phyloP scores from a whole-genome alignment of 306 rosid species.

The Psophocarpus tetragonolobus region DNA sequence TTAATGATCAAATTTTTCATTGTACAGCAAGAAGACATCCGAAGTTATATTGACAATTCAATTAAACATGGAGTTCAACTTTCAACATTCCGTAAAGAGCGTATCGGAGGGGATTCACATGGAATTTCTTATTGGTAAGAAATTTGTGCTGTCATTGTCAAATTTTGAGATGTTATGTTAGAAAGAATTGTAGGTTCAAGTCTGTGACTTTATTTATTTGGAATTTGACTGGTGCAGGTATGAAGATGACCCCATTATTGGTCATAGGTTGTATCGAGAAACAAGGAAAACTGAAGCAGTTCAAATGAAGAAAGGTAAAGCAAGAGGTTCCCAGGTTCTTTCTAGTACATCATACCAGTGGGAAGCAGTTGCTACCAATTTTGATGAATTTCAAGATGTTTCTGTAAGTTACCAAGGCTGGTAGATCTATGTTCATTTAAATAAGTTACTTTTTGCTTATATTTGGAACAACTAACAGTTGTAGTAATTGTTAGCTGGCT shows the following conservation, averaged over 20 bases:
- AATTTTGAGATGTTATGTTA: slow-evolving; percentile 20
- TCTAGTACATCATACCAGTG: slow-evolving; percentile 79
- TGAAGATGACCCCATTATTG: slow-evolving; percentile 89
- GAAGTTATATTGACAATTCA: slow-evolving; percentile 87
- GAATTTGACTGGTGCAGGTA: slow-evolving; percentile 70
- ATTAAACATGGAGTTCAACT: slow-evolving; percentile 82
- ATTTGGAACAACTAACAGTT: not conserved
- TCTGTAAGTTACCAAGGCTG: slow-evolving; percentile 70
- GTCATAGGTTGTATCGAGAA: slow-evolving; percentile 94
- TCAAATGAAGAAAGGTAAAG: slow-evolving; percentile 72
- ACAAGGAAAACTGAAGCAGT: slow-evolving; percentile 63
- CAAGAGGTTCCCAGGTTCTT: slow-evolving; percentile 87
- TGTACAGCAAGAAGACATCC: slow-evolving; percentile 98
- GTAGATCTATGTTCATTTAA: slow-evolving; percentile 24
- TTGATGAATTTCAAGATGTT: slow-evolving; percentile 98
- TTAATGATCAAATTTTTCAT: slow-evolving; percentile 38
- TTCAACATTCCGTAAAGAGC: slow-evolving; percentile 95
- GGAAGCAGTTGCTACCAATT: slow-evolving; percentile 97
- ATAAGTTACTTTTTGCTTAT: not conserved
- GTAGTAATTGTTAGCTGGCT: slow-evolving; percentile 28
- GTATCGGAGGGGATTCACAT: slow-evolving; percentile 91
- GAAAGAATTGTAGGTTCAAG: slow-evolving; percentile 16
- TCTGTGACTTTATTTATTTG: slow-evolving; percentile 35
- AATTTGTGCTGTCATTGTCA: slow-evolving; percentile 29
- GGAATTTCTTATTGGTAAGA: slow-evolving; percentile 93